Evolutionary conservation across 2,329 filamentous ascomycete species (phyloP).

Genomic region (Tympanopsis confertula): DNA sequence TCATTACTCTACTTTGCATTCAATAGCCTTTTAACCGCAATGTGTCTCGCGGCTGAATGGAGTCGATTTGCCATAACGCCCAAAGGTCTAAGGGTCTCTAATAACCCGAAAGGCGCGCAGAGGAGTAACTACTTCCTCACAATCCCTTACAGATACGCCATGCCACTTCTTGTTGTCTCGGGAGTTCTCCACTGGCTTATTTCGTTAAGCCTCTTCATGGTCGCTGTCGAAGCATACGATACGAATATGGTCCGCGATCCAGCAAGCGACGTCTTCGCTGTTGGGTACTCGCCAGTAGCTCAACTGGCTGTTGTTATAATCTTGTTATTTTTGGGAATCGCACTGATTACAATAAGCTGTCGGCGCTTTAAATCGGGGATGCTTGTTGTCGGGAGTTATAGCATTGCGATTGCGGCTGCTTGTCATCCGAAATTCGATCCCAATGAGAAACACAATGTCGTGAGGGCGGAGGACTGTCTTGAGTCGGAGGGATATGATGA

Average conservation of each 20-base stretch:
- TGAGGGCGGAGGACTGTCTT: too few species aligned
- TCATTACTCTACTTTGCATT: neutral
- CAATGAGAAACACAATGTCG: too few species aligned
- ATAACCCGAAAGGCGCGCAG: neutral
- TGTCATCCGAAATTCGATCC: too few species aligned
- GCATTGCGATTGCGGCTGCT: too few species aligned
- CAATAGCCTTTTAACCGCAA: neutral
- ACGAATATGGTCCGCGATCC: neutral
- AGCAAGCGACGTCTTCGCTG: neutral
- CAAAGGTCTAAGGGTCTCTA: neutral
- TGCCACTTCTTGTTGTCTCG: neutral
- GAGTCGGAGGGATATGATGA: too few species aligned
- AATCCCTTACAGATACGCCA: neutral
- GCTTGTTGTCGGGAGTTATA: too few species aligned
- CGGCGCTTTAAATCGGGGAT: neutral
- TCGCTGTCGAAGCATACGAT: neutral
- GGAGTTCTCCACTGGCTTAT: neutral
- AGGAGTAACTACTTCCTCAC: neutral
- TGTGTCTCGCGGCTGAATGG: neutral
- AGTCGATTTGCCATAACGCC: neutral
- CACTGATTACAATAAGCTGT: neutral
- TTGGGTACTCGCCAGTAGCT: neutral
- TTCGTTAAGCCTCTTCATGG: neutral
- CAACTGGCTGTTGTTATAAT: neutral
- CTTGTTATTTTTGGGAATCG: neutral